Evolutionary conservation across 169 alveolate species (phyloP), one percentile per base, ranked within the genome.

Genomic region (Plasmodium malariae): DNA sequence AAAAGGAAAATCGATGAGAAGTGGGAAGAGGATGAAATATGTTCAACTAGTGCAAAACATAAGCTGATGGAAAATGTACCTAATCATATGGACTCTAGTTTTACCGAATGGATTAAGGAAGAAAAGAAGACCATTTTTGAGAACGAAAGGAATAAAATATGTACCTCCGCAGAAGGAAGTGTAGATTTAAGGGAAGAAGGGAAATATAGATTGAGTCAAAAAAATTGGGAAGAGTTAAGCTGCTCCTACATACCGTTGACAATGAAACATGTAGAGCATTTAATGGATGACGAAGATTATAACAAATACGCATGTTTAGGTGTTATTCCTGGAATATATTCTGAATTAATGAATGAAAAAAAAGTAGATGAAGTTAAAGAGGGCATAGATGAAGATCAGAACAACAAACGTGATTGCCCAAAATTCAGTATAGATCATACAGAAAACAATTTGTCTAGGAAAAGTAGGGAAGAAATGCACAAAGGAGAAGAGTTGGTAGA

Each of bases 201-300:
- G 19, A 32, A 34, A 1, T 1, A 7, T 7, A 21, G 17, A 54
- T 17, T 54, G 3, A 1, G 14, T 7, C 1, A 9, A 54, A 30
- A 30, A 40, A 30, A 14, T 17, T n/a, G 17, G 6, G 70, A 24
- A 11, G 37, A 28, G 4, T 19, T 37, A 7, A 36, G 14, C 21
- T 51, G 5, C 9, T 3, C 14, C 5, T 49, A 48, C 32, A n/a
- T 36, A 9, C 88, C 88, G 0, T 14, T 74, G 32, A 55, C 62
- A 12, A 24, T 74, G 37, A 40, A 37, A 7, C n/a, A 57, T 40
- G 17, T 74, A 19, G 72, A 74, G 11, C 14, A 57, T 12, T 74
- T 74, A 34, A 32, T 74, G 5, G 74, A 74, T 57, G 21, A 37
- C 37, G 88, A 59, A 24, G 45, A 30, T 3, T 14, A 7, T 17